Evolutionary conservation across 1,284 basidiomycete genomes (phyloP).

Genomic region (Rhodotorula glutinis): DNA sequence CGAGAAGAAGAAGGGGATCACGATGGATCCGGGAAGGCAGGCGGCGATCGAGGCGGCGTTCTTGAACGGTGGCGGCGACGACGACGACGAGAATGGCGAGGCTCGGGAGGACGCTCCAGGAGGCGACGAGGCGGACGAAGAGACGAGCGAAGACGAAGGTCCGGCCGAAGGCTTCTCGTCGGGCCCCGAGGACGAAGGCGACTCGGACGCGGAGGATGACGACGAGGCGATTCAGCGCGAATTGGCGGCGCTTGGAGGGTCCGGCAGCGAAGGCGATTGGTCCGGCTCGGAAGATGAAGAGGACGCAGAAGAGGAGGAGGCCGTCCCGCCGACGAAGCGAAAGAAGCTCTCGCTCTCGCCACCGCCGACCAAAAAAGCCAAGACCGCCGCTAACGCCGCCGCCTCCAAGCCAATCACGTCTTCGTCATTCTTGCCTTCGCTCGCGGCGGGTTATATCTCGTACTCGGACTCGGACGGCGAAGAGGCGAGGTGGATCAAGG

Average conservation of each 20-base stretch:
- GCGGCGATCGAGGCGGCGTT: conserved; percentile 32
- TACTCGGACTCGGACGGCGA: conserved; percentile 75
- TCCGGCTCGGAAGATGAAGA: conserved; percentile 33
- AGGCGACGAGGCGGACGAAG: conserved; percentile 19
- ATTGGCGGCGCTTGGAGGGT: conserved; percentile 26
- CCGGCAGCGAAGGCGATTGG: conserved; percentile 34
- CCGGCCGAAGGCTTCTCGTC: conserved; percentile 39
- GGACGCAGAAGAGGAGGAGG: conserved; percentile 12
- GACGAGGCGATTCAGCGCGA: conserved; percentile 33
- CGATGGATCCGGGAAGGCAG: conserved; percentile 29
- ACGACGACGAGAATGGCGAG: conserved; percentile 24
- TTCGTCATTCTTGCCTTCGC: conserved; percentile 82
- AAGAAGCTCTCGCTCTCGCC: conserved; percentile 17
- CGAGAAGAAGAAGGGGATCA: conserved; percentile 25
- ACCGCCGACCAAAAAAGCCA: conserved; percentile 35
- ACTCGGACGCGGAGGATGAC: conserved; percentile 41
- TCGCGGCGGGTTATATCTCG: conserved; percentile 73
- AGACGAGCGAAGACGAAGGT: conserved; percentile 44
- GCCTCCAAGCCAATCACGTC: conserved; percentile 48
- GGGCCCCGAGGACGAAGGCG: conserved; percentile 40
- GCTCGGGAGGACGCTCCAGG: background rate
- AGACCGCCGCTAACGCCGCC: conserved; percentile 22
- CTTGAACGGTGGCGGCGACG: conserved; percentile 43
- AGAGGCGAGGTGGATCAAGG: conserved; percentile 62
- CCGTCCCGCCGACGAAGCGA: conserved; percentile 26